Conservation (phyloP, 2,329 filamentous ascomycete genomes). For the Shiraia sp. region DNA sequence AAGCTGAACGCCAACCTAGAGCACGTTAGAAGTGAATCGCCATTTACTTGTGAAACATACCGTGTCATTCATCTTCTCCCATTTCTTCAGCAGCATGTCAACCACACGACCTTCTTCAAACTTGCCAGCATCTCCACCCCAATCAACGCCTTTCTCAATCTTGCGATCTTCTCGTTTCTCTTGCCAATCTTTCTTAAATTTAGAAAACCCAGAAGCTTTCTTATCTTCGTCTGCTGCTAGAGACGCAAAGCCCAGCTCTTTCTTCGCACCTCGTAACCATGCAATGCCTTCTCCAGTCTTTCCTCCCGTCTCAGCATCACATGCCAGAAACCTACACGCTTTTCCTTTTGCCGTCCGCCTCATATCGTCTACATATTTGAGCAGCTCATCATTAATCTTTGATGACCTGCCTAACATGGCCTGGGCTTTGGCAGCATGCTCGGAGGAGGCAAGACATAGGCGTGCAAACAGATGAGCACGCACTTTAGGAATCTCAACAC, state of each 20-base stretch:
- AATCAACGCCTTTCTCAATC: conserved; percentile 71
- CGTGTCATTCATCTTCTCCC: conserved; percentile 91
- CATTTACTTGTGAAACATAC: conserved; percentile 54
- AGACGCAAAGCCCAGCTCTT: conserved; percentile 68
- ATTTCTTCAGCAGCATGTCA: conserved; percentile 84
- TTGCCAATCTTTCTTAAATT: conserved; percentile 72
- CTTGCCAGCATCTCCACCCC: conserved; percentile 83
- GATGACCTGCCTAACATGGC: conserved; percentile 53
- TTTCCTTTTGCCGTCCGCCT: conserved; percentile 76
- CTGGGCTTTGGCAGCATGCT: conserved; percentile 77
- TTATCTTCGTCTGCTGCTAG: conserved; percentile 43
- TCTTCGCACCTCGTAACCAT: conserved; percentile 79
- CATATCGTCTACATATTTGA: conserved; percentile 77
- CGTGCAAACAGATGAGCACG: conserved; percentile 85
- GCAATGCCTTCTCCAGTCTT: conserved; percentile 84
- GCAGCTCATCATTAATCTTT: conserved; percentile 64
- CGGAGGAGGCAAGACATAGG: conserved; percentile 82
- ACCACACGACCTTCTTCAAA: conserved; percentile 84
- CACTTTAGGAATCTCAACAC: conserved; percentile 85
- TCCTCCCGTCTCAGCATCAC: conserved; percentile 82
- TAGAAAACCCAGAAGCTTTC: conserved; percentile 62
- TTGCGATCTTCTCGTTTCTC: conserved; percentile 80
- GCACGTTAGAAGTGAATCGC: conserved; percentile 1
- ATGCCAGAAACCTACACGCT: conserved; percentile 86
- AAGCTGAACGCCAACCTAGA: conserved; percentile 75